Evolutionary conservation across 2,329 filamentous ascomycete genomes (phyloP), one percentile per base, ranked within the genome.

Genomic region (Fusarium lyarnte): DNA sequence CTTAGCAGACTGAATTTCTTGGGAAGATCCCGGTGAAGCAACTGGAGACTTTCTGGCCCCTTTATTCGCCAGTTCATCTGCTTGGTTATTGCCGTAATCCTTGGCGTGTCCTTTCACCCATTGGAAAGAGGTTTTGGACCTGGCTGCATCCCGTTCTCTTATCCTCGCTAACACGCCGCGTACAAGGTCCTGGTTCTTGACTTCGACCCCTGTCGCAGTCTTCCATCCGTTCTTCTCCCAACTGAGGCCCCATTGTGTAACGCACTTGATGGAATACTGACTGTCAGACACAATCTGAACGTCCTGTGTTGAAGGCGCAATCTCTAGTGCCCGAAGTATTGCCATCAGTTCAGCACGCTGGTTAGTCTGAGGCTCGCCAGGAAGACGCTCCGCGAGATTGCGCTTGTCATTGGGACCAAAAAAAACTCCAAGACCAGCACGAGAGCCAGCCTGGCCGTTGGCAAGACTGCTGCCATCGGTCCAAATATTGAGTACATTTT

Each of bases 301-400:
- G 66, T 90, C 86, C 63, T 92, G 87, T 64, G 91, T 86, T 21
- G 88, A 82, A 2, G 93, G 91, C 4, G 91, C 90, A 49, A 92
- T 88, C 77, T 98, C 90, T 27, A 98, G 86, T 2, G 95, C 95
- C 63, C 95, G 92, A 35, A 93, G 85, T 70, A 98, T 92, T 12
- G 94, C 96, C 29, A 93, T 95, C 65, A 99, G 86, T 83, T 99
- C 96, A n/a, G 95, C 96, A 6, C 96, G 93, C 81, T 98, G 94
- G 80, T 99, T 99, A 2, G 96, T 98, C 82, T 98, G 96, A 14
- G 87, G 86, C 21, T 87, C 85, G 55, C 94, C 94, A 57, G 86
- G 82, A 5, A 98, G 88, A 8, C 91, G 90, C 81, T 97, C 94
- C 17, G 93, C 93, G 29, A 97, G 80, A 78, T 91, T 91, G 72